Evolutionary conservation across 2,329 filamentous ascomycete genomes (phyloP).

Genomic region (Cladophialophora yegresii): DNA sequence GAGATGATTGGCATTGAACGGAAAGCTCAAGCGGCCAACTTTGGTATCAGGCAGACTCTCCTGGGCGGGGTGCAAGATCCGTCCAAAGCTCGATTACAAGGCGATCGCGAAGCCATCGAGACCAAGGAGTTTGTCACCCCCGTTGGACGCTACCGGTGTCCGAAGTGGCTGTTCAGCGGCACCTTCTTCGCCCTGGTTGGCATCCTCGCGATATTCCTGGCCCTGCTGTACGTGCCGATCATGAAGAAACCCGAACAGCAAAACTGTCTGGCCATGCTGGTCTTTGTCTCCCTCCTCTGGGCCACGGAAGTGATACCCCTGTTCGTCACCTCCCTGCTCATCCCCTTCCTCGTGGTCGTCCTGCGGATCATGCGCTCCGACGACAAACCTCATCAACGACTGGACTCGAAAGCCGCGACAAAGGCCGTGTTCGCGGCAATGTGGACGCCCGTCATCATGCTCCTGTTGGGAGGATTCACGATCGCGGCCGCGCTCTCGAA

Average conservation of each 20-base stretch:
- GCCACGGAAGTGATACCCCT: constrained; percentile 96
- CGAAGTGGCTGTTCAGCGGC: constrained; percentile 78
- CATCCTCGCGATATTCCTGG: constrained; percentile 71
- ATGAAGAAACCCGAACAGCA: constrained; percentile 88
- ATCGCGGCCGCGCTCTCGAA: constrained; percentile 94
- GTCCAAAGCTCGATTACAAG: constrained; percentile 72
- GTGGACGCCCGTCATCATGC: constrained; percentile 99
- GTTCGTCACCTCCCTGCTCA: constrained; percentile 91
- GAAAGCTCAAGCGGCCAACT: constrained; percentile 87
- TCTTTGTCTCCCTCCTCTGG: constrained; percentile 94
- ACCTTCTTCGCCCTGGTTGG: constrained; percentile 75
- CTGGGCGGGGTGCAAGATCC: constrained; percentile 73
- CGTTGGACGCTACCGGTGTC: constrained; percentile 72
- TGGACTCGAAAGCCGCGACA: constrained; percentile 79
- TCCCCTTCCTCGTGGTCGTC: constrained; percentile 89
- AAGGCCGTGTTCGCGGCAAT: constrained; percentile 87
- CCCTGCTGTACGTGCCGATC: constrained; percentile 74
- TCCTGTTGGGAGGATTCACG: constrained; percentile 92
- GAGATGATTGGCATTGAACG: constrained; percentile 98
- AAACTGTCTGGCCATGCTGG: constrained; percentile 89
- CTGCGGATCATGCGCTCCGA: constrained; percentile 81
- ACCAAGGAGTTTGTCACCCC: constrained; percentile 76
- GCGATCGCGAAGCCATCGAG: constrained; percentile 66
- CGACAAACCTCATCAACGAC: constrained; percentile 65
- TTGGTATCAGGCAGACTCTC: constrained; percentile 75